These are phyloP conservation scores for Kitagawia praeruptora DNA, from an alignment of 129 eudicot species.

Conservation along the genomic window DNA sequence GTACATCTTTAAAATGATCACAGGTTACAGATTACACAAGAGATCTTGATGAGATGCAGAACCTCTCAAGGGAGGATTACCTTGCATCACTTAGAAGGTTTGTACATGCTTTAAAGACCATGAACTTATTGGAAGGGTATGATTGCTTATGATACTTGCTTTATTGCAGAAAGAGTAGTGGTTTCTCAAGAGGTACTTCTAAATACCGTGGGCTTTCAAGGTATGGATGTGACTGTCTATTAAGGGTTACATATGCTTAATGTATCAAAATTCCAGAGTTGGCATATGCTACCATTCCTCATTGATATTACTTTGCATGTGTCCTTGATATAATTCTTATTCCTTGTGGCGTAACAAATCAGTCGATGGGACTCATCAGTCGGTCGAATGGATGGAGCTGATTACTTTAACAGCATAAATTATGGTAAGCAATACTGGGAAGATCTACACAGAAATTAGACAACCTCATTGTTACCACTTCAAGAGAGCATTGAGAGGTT, in stretches of 20 bases:
- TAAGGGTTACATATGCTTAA: not conserved
- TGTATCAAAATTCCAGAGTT: slow-evolving; percentile 6
- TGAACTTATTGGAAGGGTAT: slow-evolving; percentile 9
- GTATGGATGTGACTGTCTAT: slow-evolving; percentile 22
- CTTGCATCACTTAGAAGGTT: slow-evolving; percentile 96
- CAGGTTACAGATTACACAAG: slow-evolving; percentile 93
- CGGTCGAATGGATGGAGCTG: slow-evolving; percentile 64
- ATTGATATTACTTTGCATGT: not conserved
- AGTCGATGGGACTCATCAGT: slow-evolving; percentile 81
- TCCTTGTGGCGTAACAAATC: slow-evolving; percentile 21
- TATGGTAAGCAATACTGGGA: slow-evolving; percentile 47
- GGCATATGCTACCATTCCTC: not conserved
- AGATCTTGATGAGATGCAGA: slow-evolving; percentile 99
- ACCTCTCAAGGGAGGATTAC: slow-evolving; percentile 88
- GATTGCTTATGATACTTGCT: slow-evolving; percentile 15
- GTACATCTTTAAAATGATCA: slow-evolving; percentile 16
- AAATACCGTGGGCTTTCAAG: slow-evolving; percentile 87
- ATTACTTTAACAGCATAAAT: slow-evolving; percentile 46
- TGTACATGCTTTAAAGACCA: slow-evolving; percentile 5
- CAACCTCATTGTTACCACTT: not conserved
- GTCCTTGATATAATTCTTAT: slow-evolving; percentile 15
- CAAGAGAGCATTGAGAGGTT: not conserved
- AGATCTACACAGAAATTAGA: slow-evolving; percentile 3
- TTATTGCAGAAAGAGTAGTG: slow-evolving; percentile 93
- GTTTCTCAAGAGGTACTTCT: slow-evolving; percentile 86